Evolutionary conservation across 192 early-diverging fungal species (phyloP), one percentile per base, ranked within the genome.

Genomic region (Funneliformis geosporum): DNA sequence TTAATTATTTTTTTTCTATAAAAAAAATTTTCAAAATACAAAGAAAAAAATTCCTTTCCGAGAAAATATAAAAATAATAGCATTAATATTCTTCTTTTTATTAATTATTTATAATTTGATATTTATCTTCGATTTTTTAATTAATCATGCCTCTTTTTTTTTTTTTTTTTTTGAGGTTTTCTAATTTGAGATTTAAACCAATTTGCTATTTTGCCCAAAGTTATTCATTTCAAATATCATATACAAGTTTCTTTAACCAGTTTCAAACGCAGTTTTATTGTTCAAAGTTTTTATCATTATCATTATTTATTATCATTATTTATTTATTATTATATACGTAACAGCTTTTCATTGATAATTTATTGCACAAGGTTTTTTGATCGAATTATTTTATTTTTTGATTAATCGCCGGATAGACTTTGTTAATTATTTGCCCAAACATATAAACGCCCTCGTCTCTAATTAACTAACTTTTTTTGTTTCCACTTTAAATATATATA

Each of bases 1-100:
- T 65, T 65, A n/a, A 28, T 65, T 65, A 42, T n/a, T 69, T n/a
- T 21, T 42, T 69, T n/a, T 21, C 27, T 42, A 40, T 42, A 69
- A 40, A n/a, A 69, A 44, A 44, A 44, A 44, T 44, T 67, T 67
- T 67, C 21, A 39, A 40, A 69, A 69, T 40, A 69, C 67, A 40
- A 69, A 40, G 14, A 14, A 50, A 47, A 68, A 42, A 42, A 69
- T 9, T 7, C 12, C 4, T 21, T 40, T n/a, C 43, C 40, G 21
- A 42, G 9, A 44, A 44, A 44, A 44, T 9, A 10, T 50, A 50
- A 50, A 68, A 69, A 40, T 33, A 21, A 42, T 42, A n/a, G 38
- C 61, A n/a, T 28, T 27, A 28, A n/a, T 8, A 10, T 62, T 28
- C 27, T 64, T 64, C 27, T 64, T 28, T n/a, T 40, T 69, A 42